Evolutionary conservation across 345 rosid genomes (phyloP).

Genomic region (Mangifera indica): DNA sequence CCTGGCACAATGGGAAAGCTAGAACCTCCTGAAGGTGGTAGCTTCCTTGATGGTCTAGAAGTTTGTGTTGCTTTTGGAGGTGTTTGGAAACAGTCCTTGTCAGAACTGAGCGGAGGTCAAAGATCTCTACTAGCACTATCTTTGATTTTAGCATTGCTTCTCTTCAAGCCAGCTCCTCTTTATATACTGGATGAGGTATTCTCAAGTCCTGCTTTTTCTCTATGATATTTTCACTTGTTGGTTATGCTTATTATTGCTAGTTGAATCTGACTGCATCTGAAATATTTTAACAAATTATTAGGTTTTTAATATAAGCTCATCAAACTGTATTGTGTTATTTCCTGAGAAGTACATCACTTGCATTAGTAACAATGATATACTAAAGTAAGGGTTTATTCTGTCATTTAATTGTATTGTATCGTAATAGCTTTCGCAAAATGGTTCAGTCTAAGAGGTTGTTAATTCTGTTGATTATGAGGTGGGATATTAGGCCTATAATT

Average conservation of each 20-base stretch:
- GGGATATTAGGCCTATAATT: background rate
- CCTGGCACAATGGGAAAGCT: slow-evolving; percentile 91
- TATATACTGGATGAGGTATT: slow-evolving; percentile 94
- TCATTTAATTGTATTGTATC: background rate
- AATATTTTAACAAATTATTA: slow-evolving; percentile 8
- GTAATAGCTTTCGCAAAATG: background rate
- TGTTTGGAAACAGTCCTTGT: slow-evolving; percentile 94
- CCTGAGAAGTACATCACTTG: background rate
- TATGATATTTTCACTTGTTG: background rate
- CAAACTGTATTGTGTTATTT: background rate
- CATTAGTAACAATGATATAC: background rate
- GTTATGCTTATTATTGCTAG: background rate
- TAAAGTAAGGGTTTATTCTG: background rate
- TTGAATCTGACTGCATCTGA: background rate
- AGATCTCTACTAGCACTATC: slow-evolving; percentile 94
- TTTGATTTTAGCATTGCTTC: slow-evolving; percentile 87
- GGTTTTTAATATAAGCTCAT: background rate
- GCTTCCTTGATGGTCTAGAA: slow-evolving; percentile 91
- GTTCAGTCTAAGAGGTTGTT: background rate
- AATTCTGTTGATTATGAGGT: too few relatives aligned
- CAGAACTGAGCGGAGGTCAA: slow-evolving; percentile 95
- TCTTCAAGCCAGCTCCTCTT: slow-evolving; percentile 97
- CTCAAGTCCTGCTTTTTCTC: background rate
- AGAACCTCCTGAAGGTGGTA: slow-evolving; percentile 87
- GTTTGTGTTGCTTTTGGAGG: slow-evolving; percentile 94